phyloP scores from a whole-genome alignment of 2,329 filamentous ascomycete species.

The Capronia americana region DNA sequence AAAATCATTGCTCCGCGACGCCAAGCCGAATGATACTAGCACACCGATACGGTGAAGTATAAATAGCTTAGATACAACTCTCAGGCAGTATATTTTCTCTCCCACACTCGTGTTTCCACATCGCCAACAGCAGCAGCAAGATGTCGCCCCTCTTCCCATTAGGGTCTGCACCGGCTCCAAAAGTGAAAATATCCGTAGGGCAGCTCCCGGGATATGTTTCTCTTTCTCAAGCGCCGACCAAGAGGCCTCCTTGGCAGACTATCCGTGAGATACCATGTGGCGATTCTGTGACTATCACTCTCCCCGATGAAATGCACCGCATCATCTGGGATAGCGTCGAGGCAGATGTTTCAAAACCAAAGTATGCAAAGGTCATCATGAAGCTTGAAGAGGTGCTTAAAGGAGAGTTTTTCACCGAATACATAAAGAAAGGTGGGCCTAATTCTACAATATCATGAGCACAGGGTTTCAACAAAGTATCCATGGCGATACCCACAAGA shows the following conservation, averaged over 20 bases:
- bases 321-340: constrained; percentile 62
- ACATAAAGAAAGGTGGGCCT: constrained; percentile 75
- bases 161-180: constrained; percentile 20
- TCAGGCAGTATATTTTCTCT: neutral
- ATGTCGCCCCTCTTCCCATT: constrained; percentile 23
- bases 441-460: constrained; percentile 9
- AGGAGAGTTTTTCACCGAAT: constrained; percentile 78
- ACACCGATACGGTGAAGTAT: neutral
- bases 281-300: constrained; percentile 72
- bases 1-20: neutral
- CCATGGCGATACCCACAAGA: neutral
- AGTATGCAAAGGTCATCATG: constrained; percentile 75
- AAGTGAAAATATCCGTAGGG: constrained; percentile 69
- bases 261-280: constrained; percentile 70
- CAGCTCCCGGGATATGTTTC: constrained; percentile 67
- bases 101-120: neutral
- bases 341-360: constrained; percentile 46
- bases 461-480: neutral
- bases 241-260: constrained; percentile 76
- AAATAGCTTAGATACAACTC: neutral
- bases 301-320: constrained; percentile 61
- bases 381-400: constrained; percentile 73
- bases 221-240: constrained; percentile 70
- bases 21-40: neutral
- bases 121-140: neutral